phyloP scores from a whole-genome alignment of 257 asterid genomes.

The Knoxia roxburghii region DNA sequence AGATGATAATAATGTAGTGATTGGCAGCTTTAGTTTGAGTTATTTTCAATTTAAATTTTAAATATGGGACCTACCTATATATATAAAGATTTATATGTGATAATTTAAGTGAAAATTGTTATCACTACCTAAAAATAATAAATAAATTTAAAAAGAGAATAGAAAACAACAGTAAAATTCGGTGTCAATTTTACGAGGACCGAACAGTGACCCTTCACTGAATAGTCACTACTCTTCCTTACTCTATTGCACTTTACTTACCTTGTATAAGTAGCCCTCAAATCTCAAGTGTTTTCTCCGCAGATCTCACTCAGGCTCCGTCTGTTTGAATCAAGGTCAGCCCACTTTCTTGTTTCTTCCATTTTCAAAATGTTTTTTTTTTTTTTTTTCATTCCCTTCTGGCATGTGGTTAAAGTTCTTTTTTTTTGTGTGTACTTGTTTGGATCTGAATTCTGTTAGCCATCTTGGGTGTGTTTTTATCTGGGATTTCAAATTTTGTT shows the following conservation, averaged over 20 bases:
- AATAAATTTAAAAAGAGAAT: not conserved
- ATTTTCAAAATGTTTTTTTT: not conserved
- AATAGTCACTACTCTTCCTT: not conserved
- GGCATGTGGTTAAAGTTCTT: not conserved
- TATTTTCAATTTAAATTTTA: no score
- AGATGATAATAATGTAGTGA: no score
- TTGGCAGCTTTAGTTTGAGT: no score
- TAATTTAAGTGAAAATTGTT: no score
- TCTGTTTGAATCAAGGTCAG: not conserved
- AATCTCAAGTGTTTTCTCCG: not conserved
- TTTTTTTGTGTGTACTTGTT: not conserved
- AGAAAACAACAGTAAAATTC: not conserved
- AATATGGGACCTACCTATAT: no score
- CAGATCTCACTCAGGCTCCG: constrained; percentile 11
- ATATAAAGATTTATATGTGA: no score
- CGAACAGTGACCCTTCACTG: not conserved
- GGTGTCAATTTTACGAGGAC: not conserved
- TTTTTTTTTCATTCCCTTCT: not conserved
- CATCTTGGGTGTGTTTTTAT: not conserved
- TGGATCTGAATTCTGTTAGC: constrained; percentile 14
- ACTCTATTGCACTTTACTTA: not conserved
- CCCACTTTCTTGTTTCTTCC: not conserved
- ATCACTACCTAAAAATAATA: no score
- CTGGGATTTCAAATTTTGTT: not conserved
- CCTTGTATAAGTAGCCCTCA: not conserved